Evolutionary conservation across 73 alveolate genomes (phyloP).

Genomic region (Paramecium sonneborni): DNA sequence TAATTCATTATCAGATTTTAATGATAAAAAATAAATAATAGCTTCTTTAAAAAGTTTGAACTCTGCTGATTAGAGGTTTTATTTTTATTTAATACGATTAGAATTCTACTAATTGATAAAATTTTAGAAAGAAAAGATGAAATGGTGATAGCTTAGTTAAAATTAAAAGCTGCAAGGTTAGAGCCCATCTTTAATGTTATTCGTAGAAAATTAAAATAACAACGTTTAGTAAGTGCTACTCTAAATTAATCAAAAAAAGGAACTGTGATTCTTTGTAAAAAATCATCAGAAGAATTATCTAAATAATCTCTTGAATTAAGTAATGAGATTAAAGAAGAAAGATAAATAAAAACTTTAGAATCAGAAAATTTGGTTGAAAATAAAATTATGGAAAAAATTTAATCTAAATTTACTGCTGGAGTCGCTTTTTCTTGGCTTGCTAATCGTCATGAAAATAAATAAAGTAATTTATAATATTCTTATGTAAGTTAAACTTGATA

Average conservation of each 20-base stretch:
- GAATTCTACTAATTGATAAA: slow-evolving; percentile 39
- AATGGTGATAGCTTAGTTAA: slow-evolving; percentile 20
- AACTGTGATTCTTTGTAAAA: background rate
- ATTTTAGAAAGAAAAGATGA: slow-evolving; percentile 57
- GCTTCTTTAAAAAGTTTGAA: slow-evolving; percentile 5
- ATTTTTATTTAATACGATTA: background rate
- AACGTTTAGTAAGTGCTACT: background rate
- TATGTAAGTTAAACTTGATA: background rate
- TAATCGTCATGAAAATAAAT: slow-evolving; percentile 3
- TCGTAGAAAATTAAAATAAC: background rate
- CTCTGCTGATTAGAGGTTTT: slow-evolving; percentile 49
- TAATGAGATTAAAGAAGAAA: background rate
- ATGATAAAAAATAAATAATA: slow-evolving; percentile 39
- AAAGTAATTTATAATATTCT: background rate
- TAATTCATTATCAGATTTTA: slow-evolving; percentile 47
- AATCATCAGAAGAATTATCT: background rate
- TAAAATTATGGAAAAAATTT: background rate
- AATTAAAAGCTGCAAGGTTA: slow-evolving; percentile 6
- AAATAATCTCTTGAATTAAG: background rate
- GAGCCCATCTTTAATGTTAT: slow-evolving; percentile 52
- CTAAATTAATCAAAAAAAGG: background rate
- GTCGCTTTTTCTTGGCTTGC: slow-evolving; percentile 46
- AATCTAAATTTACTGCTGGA: slow-evolving; percentile 18
- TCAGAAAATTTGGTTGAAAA: background rate
- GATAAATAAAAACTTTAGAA: background rate